Conservation (phyloP, 192 early-diverging fungal genomes). For the Podila epigama region DNA sequence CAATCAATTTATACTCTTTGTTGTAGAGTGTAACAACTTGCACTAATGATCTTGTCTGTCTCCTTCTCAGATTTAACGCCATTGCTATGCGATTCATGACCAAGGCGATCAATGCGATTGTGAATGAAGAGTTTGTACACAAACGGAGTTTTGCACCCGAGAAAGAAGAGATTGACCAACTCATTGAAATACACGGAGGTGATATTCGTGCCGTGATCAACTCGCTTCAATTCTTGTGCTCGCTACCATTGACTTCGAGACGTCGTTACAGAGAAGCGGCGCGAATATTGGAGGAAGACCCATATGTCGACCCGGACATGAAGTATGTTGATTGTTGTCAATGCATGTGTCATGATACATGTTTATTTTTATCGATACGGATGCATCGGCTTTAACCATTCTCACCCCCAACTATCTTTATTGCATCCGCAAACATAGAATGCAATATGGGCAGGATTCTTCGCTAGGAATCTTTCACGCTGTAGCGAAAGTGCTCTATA, state of each 20-base stretch:
- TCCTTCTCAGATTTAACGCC: slow-evolving; percentile 59
- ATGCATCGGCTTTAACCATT: not conserved
- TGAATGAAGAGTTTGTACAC: slow-evolving; percentile 34
- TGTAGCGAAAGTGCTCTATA: slow-evolving; percentile 67
- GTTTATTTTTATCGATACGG: not conserved
- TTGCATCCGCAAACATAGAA: not conserved
- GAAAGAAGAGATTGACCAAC: slow-evolving; percentile 35
- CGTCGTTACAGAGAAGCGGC: slow-evolving; percentile 12
- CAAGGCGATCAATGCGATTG: slow-evolving; percentile 61
- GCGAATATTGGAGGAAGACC: slow-evolving; percentile 10
- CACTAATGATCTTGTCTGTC: not conserved
- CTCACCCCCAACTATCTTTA: not conserved
- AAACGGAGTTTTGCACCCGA: slow-evolving; percentile 8
- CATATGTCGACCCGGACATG: slow-evolving; percentile 6
- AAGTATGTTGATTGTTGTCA: slow-evolving; percentile 4
- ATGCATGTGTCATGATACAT: not conserved
- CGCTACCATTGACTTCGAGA: slow-evolving; percentile 8
- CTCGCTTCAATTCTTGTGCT: slow-evolving; percentile 57
- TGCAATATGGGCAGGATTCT: slow-evolving; percentile 31
- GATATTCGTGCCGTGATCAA: slow-evolving; percentile 68
- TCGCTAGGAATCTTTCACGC: slow-evolving; percentile 68
- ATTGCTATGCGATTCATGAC: slow-evolving; percentile 69
- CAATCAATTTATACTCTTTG: not conserved
- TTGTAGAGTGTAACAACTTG: not conserved
- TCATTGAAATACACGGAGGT: slow-evolving; percentile 59